phyloP scores from a whole-genome alignment of 192 early-diverging fungal species.

The Backusella tuberculispora region DNA sequence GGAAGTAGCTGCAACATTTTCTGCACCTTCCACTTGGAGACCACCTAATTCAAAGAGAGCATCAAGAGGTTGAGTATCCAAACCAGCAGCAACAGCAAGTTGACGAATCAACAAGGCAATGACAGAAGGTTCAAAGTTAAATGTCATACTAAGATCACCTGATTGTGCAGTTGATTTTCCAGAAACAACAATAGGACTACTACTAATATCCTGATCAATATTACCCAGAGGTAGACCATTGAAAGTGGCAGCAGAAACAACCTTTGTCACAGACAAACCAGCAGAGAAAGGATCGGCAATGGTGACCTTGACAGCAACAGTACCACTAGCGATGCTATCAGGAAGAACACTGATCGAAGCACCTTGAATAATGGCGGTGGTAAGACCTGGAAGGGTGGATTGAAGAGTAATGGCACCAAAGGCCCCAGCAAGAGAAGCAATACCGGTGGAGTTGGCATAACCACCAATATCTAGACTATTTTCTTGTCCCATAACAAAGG shows the following conservation, averaged over 20 bases:
- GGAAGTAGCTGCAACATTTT: slow-evolving; percentile 25
- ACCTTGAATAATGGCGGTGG: slow-evolving; percentile 45
- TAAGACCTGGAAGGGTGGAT: slow-evolving; percentile 53
- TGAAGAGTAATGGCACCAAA: slow-evolving; percentile 45
- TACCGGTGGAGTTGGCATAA: slow-evolving; percentile 43
- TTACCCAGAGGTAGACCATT: slow-evolving; percentile 46
- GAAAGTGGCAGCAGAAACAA: slow-evolving; percentile 50
- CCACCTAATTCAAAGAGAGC: slow-evolving; percentile 49
- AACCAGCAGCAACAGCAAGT: slow-evolving; percentile 44
- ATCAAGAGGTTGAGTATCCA: slow-evolving; percentile 50
- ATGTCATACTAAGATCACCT: slow-evolving; percentile 40
- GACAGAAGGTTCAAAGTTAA: slow-evolving; percentile 56
- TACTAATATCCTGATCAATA: slow-evolving; percentile 51
- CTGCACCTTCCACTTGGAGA: slow-evolving; percentile 37
- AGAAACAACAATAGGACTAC: slow-evolving; percentile 41
- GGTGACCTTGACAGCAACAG: slow-evolving; percentile 50
- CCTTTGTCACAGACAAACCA: slow-evolving; percentile 48
- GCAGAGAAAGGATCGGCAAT: slow-evolving; percentile 60
- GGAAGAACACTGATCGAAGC: slow-evolving; percentile 46
- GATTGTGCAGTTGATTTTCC: slow-evolving; percentile 47
- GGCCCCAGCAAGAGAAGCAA: slow-evolving; percentile 52
- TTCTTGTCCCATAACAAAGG: slow-evolving; percentile 52
- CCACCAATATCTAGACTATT: slow-evolving; percentile 47
- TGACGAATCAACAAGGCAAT: slow-evolving; percentile 50
- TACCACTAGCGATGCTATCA: slow-evolving; percentile 45